Percentiles rank a stretch among this genome's conserved stretches.
These are phyloP conservation scores for Torulaspora globosa DNA, from an alignment of 1,139 yeast genomes.

Conservation along the genomic window DNA sequence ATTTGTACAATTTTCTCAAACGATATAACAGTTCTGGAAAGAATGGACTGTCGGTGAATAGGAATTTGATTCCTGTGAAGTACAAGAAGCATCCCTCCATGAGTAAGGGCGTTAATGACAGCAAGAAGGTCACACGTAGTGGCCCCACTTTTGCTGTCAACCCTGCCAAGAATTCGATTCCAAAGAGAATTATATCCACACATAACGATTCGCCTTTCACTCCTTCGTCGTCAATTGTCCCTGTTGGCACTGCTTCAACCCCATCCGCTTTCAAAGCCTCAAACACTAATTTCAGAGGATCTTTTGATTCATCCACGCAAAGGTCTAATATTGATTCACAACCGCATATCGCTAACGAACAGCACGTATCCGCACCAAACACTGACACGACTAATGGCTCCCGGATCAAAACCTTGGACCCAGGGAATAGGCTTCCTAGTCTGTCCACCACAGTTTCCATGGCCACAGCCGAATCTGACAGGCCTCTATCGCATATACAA, in stretches of 20 bases:
- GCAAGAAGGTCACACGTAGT: constrained; percentile 14
- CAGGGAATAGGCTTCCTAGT: constrained; percentile 30
- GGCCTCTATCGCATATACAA: constrained; percentile 36
- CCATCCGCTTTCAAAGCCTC: background rate
- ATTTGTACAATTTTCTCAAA: constrained; percentile 65
- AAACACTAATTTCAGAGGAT: constrained; percentile 1
- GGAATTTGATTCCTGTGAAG: constrained; percentile 57
- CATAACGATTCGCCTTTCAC: constrained; percentile 34
- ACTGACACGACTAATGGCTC: background rate
- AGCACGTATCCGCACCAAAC: background rate
- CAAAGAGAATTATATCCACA: constrained; percentile 34
- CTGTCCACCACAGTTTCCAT: constrained; percentile 26
- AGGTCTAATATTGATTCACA: background rate
- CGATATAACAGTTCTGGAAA: constrained; percentile 44
- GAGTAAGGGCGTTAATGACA: constrained; percentile 24
- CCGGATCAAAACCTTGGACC: constrained; percentile 29
- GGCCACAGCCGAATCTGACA: constrained; percentile 29
- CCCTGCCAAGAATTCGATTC: constrained; percentile 34
- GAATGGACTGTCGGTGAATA: constrained; percentile 35
- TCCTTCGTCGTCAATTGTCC: background rate
- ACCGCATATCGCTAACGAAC: constrained; percentile 5
- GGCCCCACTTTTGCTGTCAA: constrained; percentile 29
- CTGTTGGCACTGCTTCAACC: background rate
- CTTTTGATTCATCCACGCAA: background rate
- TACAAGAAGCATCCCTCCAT: constrained; percentile 76